Base-by-base conservation (phyloP, 345 rosid species). In the Rhizophora apiculata region DNA sequence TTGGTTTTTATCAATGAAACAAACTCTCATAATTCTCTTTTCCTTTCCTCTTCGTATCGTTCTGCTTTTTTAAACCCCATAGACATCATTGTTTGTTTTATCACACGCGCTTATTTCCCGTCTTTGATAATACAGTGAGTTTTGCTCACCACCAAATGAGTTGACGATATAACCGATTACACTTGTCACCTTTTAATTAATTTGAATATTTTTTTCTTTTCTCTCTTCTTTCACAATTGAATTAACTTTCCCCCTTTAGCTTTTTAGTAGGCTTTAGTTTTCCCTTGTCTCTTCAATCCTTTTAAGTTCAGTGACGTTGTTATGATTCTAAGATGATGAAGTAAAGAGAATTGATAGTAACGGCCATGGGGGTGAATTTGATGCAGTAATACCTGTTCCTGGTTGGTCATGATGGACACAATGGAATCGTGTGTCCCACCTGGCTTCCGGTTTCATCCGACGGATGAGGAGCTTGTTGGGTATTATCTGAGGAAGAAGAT, bases 401-500 rank as follows among this genome's bases (percentile, higher is more conserved):
- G 27, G 8, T 10, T 3, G 60, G 26, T 20, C 31, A 81, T 79
- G 78, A 88, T 87, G 92, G 96, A 86, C 69, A 46, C 92, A 68
- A 88, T 91, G 89, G 99, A 95, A 79, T 88, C 88, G 10, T 84
- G 93, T 78, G 96, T 95, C 73, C 99, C 99, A 74, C 99, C 99
- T 5, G 99, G 99, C 60, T 95, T 95, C 76, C 85, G 99, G 68
- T 95, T 95, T 71, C 97, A 95, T 72, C 99, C 99, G 1, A 95
- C 99, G 0, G 99, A 95, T 10, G 99, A 92, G 72, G 99, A 95
- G 79, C 96, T 95, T 37, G 97, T 95, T 52, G 99, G 99, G 18
- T 95, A 95, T 82, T 95, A 95, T 77, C 83, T 95, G 65, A 85
- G 92, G 83, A 95, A 95, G 88, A 95, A 95, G 70, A 85, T 95